Evolutionary conservation across 2,329 filamentous ascomycete species (phyloP), one percentile per base, ranked within the genome.

Genomic region (Huntiella abstrusa): DNA sequence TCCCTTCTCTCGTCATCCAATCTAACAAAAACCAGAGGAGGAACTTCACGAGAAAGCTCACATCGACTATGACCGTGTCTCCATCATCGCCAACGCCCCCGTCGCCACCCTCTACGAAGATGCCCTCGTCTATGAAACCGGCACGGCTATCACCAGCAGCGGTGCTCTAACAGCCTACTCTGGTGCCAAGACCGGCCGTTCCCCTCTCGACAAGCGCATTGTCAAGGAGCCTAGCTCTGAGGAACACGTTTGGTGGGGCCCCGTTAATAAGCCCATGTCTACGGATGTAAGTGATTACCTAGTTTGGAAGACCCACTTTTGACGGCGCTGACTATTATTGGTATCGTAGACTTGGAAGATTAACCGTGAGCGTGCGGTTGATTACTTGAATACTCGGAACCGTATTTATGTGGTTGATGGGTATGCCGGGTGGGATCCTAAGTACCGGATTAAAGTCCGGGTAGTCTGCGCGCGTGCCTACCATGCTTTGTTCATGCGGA

Each of bases 401-500:
- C 85, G 91, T 60, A 96, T 98, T 70, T 98, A 98, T 65, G 91
- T 98, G 54, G 74, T 98, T 54, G 91, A 98, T 63, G 91, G 91
- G 54, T 98, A 80, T 62, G 91, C 91, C 55, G 91, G 91, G 63
- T 98, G 91, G 91, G 91, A 98, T 58, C 81, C 92, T 71, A 87
- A 91, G 64, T 98, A 98, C 73, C 77, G 87, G 55, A 96, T 98
- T 69, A 83, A 80, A 59, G 91, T 98, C 58, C 87, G 91, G 60
- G 88, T 98, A 54, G 87, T 98, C 61, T 98, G 91, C 69, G 91
- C 91, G 55, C 87, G 91, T 62, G 91, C 91, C 65, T 98, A 98
- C 75, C 91, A 98, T 75, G 91, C 91, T 52, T 77, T 98, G 54
- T 98, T 98, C 78, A 98, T 98, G 91, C 84, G 87, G 62, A 98